phyloP scores from a whole-genome alignment of 2,329 filamentous ascomycete genomes.

The Scolecobasidium constrictum region DNA sequence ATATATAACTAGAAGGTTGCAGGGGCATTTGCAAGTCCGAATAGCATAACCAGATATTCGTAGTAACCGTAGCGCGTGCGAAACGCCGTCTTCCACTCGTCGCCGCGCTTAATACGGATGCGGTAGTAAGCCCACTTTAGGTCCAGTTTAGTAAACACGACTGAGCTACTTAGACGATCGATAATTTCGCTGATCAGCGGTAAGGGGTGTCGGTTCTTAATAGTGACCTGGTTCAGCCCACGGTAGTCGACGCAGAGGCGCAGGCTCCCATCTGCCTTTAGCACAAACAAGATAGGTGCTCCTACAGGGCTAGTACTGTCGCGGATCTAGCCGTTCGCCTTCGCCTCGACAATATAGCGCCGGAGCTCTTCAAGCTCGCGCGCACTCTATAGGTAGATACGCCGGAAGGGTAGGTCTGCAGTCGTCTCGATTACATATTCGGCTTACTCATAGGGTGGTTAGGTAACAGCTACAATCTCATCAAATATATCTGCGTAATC shows the following conservation, averaged over 20 bases:
- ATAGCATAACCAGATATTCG: no score
- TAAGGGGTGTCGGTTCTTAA: slow-evolving; percentile 23
- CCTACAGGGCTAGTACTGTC: slow-evolving; percentile 12
- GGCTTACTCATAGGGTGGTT: background rate
- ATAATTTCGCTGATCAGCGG: slow-evolving; percentile 22
- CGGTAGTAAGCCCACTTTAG: slow-evolving; percentile 21
- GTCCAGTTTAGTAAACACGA: slow-evolving; percentile 23
- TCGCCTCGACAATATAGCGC: slow-evolving; percentile 14
- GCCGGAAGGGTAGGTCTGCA: background rate
- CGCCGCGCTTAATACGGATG: slow-evolving; percentile 21
- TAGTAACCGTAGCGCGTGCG: no score
- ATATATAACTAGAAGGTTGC: slow-evolving; percentile 15
- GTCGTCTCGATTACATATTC: background rate
- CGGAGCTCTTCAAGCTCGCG: slow-evolving; percentile 3
- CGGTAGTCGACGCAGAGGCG: slow-evolving; percentile 26
- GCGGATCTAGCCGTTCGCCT: slow-evolving; percentile 14
- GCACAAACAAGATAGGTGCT: slow-evolving; percentile 20
- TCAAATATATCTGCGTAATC: background rate
- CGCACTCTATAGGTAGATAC: background rate
- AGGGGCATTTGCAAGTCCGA: slow-evolving; percentile 13
- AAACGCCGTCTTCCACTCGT: no score
- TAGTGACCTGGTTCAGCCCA: slow-evolving; percentile 23
- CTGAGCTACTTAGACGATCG: slow-evolving; percentile 14
- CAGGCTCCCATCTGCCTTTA: slow-evolving; percentile 19
- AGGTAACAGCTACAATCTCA: background rate